phyloP scores from a whole-genome alignment of 2,329 filamentous ascomycete genomes.

The Exophiala alcalophila region DNA sequence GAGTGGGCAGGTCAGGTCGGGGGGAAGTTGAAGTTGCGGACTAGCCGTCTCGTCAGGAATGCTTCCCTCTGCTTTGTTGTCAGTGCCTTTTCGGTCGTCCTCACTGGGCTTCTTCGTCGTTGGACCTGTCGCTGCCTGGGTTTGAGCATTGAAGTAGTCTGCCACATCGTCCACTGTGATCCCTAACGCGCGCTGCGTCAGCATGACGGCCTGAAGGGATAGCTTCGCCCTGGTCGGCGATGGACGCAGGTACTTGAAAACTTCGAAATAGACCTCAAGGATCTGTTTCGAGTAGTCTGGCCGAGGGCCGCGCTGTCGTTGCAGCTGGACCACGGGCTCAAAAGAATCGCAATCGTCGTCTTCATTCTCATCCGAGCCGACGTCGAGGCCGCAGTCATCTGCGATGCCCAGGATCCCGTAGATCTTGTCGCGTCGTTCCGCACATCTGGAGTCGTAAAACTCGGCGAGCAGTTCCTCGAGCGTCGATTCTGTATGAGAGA shows the following conservation, averaged over 20 bases:
- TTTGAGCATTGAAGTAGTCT: conserved; percentile 6
- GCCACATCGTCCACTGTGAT: conserved; percentile 14
- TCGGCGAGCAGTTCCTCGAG: conserved; percentile 27
- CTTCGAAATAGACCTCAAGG: conserved; percentile 27
- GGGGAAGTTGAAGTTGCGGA: neutral
- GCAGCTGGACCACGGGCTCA: neutral
- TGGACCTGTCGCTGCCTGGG: neutral
- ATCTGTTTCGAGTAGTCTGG: conserved; percentile 29
- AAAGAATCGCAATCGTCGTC: too few relatives aligned
- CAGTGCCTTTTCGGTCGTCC: too few relatives aligned
- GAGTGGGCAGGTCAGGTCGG: conserved; percentile 7
- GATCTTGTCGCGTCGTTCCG: conserved; percentile 29
- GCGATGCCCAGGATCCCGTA: conserved; percentile 30
- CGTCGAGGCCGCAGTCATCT: conserved; percentile 21
- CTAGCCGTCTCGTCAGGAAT: neutral
- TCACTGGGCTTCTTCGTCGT: too few relatives aligned
- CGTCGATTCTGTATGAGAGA: conserved; percentile 18
- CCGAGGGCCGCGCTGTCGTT: conserved; percentile 4
- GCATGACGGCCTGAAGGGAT: conserved; percentile 10
- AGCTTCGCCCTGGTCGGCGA: neutral
- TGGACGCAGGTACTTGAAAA: conserved; percentile 17
- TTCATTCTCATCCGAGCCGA: too few relatives aligned
- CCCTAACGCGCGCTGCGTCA: conserved; percentile 11
- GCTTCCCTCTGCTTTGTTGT: neutral
- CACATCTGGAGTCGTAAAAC: conserved; percentile 29